Conservation (phyloP, 2,329 filamentous ascomycete genomes). For the Nemania abortiva region DNA sequence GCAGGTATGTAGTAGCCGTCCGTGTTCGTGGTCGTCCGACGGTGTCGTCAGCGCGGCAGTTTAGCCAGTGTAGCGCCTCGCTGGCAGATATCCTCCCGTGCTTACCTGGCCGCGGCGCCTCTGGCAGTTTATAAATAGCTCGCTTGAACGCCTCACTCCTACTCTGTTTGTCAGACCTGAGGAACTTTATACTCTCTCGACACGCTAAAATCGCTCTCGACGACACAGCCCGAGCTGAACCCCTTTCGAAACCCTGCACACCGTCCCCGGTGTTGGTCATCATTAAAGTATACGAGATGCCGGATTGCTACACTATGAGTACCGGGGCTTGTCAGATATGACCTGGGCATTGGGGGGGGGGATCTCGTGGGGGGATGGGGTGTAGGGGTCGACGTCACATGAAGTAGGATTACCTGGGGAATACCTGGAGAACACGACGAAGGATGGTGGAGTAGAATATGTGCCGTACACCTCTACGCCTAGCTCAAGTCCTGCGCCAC, state of each 20-base stretch:
- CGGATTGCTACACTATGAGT: constrained; percentile 2
- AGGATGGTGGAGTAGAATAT: constrained; percentile 1
- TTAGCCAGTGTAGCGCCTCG: constrained; percentile 4
- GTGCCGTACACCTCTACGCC: neutral
- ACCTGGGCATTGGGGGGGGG: neutral
- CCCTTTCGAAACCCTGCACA: neutral
- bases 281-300: constrained; percentile 14
- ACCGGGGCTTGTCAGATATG: constrained; percentile 4
- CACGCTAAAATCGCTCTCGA: constrained; percentile 19
- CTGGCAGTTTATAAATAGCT: constrained; percentile 40
- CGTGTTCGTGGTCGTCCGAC: constrained; percentile 48
- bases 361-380: neutral
- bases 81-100: constrained; percentile 19
- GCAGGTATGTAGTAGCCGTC: neutral
- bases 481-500: constrained; percentile 3
- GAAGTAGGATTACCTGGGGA: constrained; percentile 19
- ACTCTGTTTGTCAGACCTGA: constrained; percentile 31
- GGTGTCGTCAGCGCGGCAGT: constrained; percentile 44
- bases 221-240: constrained; percentile 29
- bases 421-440: constrained; percentile 24
- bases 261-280: constrained; percentile 1
- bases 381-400: constrained; percentile 25
- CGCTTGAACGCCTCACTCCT: constrained; percentile 32
- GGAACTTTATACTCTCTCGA: constrained; percentile 21
- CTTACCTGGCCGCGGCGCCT: constrained; percentile 12